A percentile compares a stretch with the other conserved stretches of the same genome.
These are phyloP conservation scores for Physcomitrellopsis africana DNA, from an alignment of 225 moss, liverwort and hornwort species.

Conservation along the genomic window DNA sequence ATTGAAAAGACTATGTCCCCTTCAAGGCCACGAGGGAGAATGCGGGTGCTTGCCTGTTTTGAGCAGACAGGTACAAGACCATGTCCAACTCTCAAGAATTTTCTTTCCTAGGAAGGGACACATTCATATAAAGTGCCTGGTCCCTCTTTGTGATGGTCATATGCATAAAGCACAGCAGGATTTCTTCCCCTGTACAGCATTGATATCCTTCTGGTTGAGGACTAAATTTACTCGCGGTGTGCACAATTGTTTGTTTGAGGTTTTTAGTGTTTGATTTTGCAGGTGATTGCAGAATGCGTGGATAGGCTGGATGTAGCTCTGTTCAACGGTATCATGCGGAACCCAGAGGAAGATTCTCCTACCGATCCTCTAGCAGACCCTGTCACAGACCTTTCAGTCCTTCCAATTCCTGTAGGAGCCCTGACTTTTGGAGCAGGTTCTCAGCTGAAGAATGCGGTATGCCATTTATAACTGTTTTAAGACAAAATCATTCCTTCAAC, in stretches of 20 bases:
- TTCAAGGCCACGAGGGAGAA: slow-evolving; percentile 85
- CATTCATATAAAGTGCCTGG: no score
- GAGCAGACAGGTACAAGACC: slow-evolving; percentile 65
- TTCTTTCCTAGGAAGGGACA: neutral
- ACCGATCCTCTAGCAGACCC: slow-evolving; percentile 91
- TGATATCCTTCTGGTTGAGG: no score
- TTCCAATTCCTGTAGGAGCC: slow-evolving; percentile 77
- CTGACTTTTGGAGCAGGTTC: slow-evolving; percentile 92
- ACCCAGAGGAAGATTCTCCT: slow-evolving; percentile 74
- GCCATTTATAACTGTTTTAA: neutral
- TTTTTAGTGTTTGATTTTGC: neutral
- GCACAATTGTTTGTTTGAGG: neutral
- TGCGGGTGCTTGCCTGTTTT: slow-evolving; percentile 89
- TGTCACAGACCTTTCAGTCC: slow-evolving; percentile 80
- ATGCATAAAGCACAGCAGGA: no score
- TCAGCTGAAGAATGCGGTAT: slow-evolving; percentile 88
- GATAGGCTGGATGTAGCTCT: slow-evolving; percentile 88
- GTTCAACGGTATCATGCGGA: slow-evolving; percentile 89
- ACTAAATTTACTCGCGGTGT: neutral
- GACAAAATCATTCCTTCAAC: no score
- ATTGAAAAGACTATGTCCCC: slow-evolving; percentile 73
- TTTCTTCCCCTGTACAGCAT: no score
- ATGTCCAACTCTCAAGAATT: neutral
- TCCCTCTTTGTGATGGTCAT: no score
- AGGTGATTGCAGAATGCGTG: slow-evolving; percentile 89